Evolutionary conservation across 2,329 filamentous ascomycete species (phyloP).

Genomic region (Pseudocercospora eumusae): DNA sequence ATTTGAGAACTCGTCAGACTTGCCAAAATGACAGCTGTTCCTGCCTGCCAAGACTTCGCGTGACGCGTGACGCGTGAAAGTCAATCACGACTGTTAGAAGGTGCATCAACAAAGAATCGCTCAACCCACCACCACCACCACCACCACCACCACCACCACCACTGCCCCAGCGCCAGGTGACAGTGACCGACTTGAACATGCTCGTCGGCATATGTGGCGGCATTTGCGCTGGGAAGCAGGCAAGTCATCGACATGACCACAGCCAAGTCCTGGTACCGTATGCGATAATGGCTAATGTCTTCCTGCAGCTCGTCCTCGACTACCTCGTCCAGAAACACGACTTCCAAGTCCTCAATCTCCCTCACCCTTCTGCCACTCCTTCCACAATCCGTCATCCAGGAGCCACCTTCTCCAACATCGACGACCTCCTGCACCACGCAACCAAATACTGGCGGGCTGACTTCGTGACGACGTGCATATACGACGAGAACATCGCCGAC

Average conservation of each 20-base stretch:
- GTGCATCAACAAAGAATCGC: too few relatives aligned
- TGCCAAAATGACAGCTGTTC: too few relatives aligned
- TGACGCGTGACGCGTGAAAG: too few relatives aligned
- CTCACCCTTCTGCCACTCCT: constrained; percentile 40
- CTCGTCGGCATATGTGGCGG: constrained; percentile 2
- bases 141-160: too few relatives aligned
- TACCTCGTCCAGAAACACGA: constrained; percentile 83
- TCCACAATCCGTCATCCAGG: constrained; percentile 14
- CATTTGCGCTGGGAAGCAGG: neutral
- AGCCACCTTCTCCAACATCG: constrained; percentile 59
- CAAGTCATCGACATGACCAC: neutral
- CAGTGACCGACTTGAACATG: too few relatives aligned
- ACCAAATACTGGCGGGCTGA: constrained; percentile 79
- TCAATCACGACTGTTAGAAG: too few relatives aligned
- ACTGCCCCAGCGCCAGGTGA: too few relatives aligned
- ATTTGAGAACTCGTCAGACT: too few relatives aligned
- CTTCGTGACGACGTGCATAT: constrained; percentile 85
- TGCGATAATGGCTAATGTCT: too few relatives aligned
- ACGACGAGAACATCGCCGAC: constrained; percentile 71
- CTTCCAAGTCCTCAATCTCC: constrained; percentile 72
- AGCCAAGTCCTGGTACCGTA: neutral
- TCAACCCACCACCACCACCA: too few relatives aligned
- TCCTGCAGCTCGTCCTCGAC: constrained; percentile 63
- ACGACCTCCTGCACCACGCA: constrained; percentile 77
- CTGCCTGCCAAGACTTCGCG: too few relatives aligned